Conservation (phyloP, 2,329 filamentous ascomycete species). For the Monilinia laxa region DNA sequence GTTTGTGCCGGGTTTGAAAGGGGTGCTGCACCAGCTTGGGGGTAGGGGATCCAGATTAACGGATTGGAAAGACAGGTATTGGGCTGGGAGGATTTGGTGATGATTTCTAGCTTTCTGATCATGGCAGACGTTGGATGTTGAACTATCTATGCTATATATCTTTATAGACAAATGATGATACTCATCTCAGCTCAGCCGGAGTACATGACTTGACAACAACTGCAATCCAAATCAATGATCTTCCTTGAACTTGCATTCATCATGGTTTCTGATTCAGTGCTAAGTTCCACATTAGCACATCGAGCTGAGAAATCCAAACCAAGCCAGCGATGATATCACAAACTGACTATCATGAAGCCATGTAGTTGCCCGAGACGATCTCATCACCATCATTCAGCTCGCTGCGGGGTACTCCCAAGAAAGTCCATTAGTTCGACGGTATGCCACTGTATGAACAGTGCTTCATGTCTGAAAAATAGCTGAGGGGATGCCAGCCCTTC, state of each 20-base stretch:
- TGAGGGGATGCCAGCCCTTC: neutral
- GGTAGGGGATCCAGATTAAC: neutral
- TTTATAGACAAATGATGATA: neutral
- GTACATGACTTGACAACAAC: neutral
- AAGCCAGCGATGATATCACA: neutral
- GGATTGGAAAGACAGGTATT: neutral
- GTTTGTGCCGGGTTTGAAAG: neutral
- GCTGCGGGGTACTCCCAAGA: neutral
- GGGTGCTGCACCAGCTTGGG: neutral
- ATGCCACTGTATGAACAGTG: neutral
- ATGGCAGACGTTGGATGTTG: neutral
- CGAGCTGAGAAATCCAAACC: neutral
- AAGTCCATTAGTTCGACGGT: neutral
- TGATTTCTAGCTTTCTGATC: neutral
- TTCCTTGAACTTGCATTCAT: neutral
- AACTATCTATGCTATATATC: neutral
- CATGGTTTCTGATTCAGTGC: neutral
- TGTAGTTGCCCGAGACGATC: neutral
- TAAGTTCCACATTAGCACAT: neutral
- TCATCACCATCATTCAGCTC: neutral
- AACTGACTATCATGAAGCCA: neutral
- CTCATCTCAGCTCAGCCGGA: neutral
- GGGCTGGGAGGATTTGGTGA: neutral
- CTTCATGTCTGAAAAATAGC: neutral
- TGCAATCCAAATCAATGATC: neutral